phyloP scores from a whole-genome alignment of 2,329 filamentous ascomycete genomes.

The Amesomyces nigricolor region DNA sequence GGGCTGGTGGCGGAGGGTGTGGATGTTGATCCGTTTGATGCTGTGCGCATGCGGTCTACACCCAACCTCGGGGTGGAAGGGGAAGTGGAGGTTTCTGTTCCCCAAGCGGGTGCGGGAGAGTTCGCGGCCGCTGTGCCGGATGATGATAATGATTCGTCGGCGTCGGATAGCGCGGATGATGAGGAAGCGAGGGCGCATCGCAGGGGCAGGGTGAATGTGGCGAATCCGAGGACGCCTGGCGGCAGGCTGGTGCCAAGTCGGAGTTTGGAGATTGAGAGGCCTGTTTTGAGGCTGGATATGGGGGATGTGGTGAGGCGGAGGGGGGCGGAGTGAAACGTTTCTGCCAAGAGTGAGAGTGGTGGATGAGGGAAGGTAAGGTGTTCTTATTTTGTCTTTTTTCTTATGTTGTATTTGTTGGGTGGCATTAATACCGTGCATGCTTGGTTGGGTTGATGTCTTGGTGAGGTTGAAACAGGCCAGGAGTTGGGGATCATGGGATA shows the following conservation, averaged over 20 bases:
- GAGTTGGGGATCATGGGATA: not conserved
- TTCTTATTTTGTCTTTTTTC: no score
- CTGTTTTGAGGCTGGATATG: slow-evolving; percentile 33
- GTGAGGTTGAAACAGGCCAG: not conserved
- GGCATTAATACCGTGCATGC: no score
- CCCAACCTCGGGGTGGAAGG: not conserved
- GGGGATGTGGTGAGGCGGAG: slow-evolving; percentile 26
- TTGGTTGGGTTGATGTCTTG: not conserved
- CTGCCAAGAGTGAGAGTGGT: no score
- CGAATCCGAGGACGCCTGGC: slow-evolving; percentile 51
- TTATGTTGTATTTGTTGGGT: no score
- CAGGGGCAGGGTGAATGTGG: slow-evolving; percentile 52
- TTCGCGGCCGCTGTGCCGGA: not conserved
- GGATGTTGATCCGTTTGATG: not conserved
- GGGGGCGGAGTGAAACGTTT: not conserved
- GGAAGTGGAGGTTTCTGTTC: no score
- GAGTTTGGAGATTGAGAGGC: slow-evolving; percentile 51
- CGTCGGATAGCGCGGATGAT: slow-evolving; percentile 34
- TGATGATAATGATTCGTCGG: slow-evolving; percentile 32
- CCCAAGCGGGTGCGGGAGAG: not conserved
- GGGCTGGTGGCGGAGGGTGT: not conserved
- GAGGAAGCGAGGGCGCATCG: slow-evolving; percentile 42
- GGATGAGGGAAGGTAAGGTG: no score
- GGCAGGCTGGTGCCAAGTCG: slow-evolving; percentile 48
- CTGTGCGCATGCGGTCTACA: not conserved